A percentile compares a stretch with the other conserved stretches of the same genome.
phyloP scores from a whole-genome alignment of 257 asterid species.

The Jaltomata sinuosa region DNA sequence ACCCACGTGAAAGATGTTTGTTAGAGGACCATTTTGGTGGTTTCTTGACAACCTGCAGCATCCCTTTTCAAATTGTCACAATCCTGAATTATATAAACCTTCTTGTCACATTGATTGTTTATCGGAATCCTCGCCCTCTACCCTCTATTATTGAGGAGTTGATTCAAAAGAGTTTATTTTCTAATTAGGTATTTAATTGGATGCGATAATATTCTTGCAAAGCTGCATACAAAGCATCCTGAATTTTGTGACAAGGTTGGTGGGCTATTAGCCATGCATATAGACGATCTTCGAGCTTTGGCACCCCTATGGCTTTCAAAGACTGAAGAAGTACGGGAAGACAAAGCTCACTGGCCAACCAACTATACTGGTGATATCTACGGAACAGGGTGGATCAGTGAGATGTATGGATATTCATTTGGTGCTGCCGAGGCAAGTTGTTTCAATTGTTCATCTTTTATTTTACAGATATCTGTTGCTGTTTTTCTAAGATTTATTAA shows the following conservation, averaged over 20 bases:
- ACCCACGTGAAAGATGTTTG: background rate
- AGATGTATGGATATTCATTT: constrained; percentile 97
- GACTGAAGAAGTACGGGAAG: constrained; percentile 80
- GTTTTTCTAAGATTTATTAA: background rate
- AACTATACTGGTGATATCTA: constrained; percentile 93
- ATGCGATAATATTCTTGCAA: constrained; percentile 78
- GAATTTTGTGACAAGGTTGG: constrained; percentile 93
- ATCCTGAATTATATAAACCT: background rate
- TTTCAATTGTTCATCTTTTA: background rate
- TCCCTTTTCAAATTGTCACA: background rate
- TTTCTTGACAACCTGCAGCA: background rate
- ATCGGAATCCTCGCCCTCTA: background rate
- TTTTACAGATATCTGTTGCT: background rate
- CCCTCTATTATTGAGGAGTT: background rate
- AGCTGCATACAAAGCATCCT: constrained; percentile 84
- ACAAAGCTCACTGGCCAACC: constrained; percentile 84
- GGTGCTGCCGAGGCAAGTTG: constrained; percentile 86
- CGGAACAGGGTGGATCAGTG: constrained; percentile 92
- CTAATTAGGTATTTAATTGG: constrained; percentile 80
- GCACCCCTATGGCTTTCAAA: constrained; percentile 93
- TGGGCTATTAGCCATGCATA: constrained; percentile 94
- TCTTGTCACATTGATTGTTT: background rate
- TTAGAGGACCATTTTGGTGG: background rate
- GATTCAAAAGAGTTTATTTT: background rate
- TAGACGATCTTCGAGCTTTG: constrained; percentile 88